Evolutionary conservation across 2,329 filamentous ascomycete species (phyloP), one percentile per base, ranked within the genome.

Genomic region (Waltergamsia citrina): DNA sequence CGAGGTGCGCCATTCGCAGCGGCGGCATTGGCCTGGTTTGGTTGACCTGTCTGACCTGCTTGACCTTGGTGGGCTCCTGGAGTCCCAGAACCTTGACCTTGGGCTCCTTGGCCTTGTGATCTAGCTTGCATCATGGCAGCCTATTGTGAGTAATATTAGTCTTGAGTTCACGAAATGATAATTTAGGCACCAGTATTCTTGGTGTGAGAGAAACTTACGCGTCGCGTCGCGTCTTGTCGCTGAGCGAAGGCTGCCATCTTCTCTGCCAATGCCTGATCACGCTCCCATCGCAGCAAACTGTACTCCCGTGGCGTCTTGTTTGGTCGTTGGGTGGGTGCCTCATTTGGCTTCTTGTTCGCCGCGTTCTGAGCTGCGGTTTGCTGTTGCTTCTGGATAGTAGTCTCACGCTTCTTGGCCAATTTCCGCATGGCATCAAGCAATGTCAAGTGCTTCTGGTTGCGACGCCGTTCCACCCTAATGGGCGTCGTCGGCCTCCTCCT

Each of bases 351-450:
- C 35, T 92, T 79, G 55, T 85, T 77, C 21, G 83, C 82, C 32
- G 85, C 85, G 37, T 86, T 74, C 41, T 75, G 74, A 9, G 80
- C 74, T 39, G 77, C 72, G 49, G 94, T 85, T 52, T 95, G 86
- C 50, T 90, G 83, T 52, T 92, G 85, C 63, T 96, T 96, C 52
- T 92, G 86, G 19, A 78, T 65, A 18, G 76, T 71, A 9, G 83
- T 82, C 59, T 98, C 92, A 18, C 90, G 77, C 60, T 95, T 96
- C 67, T 94, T 93, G 1, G 88, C 88, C 31, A 94, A 59, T 54
- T 96, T 98, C 27, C 88, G 77, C 85, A 96, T 95, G 4, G 85
- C 85, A 57, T 96, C 90, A 44, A 98, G 80, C 48, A 96, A 70
- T 29, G 83, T 84, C 37, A 96, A 65, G 50, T 95, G 85, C 50